A percentile compares a stretch with the other conserved stretches of the same genome.
phyloP scores from a whole-genome alignment of 2,329 filamentous ascomycete genomes.

The Zopfia rhizophila region DNA sequence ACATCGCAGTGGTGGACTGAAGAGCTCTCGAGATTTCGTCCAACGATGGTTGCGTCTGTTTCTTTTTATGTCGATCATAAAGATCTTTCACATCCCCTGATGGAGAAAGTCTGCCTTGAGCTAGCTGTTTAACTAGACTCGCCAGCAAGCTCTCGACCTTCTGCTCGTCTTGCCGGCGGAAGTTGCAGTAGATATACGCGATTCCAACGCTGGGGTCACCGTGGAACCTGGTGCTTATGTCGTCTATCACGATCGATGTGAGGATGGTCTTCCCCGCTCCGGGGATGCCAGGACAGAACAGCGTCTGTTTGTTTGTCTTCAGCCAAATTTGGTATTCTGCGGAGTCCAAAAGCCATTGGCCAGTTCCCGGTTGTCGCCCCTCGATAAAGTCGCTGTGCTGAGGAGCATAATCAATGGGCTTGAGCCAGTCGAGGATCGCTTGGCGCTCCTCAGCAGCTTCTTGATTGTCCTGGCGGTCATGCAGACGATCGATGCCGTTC shows the following conservation, averaged over 20 bases:
- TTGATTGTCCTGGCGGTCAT: not conserved
- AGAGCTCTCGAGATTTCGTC: constrained; percentile 31
- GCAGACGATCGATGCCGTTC: constrained; percentile 3
- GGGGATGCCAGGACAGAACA: constrained; percentile 40
- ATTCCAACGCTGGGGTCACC: no score
- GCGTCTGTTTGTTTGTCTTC: constrained; percentile 11
- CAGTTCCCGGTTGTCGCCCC: constrained; percentile 26
- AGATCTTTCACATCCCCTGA: constrained; percentile 28
- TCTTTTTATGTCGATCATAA: constrained; percentile 29
- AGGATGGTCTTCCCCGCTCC: constrained; percentile 43
- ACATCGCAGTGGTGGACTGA: constrained; percentile 20
- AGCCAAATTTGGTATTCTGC: no score
- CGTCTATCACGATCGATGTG: constrained; percentile 36
- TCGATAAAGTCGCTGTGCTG: constrained; percentile 29
- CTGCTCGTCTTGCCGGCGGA: constrained; percentile 36
- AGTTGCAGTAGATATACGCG: constrained; percentile 49
- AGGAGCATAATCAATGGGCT: constrained; percentile 14
- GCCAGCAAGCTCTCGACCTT: constrained; percentile 31
- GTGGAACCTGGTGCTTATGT: no score
- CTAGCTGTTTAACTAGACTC: constrained; percentile 50
- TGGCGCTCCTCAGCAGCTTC: constrained; percentile 4
- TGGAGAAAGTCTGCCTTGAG: constrained; percentile 24
- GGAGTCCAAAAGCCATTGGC: constrained; percentile 35
- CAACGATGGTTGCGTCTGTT: constrained; percentile 29
- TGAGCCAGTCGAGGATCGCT: constrained; percentile 28